phyloP scores from a whole-genome alignment of 352 stramenopile species.

The Phytophthora ramorum region DNA sequence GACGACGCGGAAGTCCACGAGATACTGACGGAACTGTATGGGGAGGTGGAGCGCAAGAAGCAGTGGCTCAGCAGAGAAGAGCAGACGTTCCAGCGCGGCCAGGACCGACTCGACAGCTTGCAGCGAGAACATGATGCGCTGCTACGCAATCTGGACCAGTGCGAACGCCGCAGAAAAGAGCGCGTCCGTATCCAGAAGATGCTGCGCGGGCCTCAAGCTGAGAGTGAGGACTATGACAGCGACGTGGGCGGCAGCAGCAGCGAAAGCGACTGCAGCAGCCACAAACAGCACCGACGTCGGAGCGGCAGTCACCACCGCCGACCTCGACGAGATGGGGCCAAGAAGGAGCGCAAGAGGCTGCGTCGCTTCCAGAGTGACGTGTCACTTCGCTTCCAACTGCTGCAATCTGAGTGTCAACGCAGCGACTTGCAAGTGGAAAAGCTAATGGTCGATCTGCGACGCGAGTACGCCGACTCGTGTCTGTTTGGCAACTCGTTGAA shows the following conservation, averaged over 20 bases:
- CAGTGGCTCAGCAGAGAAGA: slow-evolving; percentile 46
- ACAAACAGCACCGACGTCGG: not conserved
- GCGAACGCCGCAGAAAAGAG: slow-evolving; percentile 43
- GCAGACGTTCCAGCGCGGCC: slow-evolving; percentile 35
- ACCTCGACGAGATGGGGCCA: slow-evolving; percentile 18
- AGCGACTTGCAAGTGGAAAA: slow-evolving; percentile 65
- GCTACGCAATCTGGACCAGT: slow-evolving; percentile 46
- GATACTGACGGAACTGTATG: slow-evolving; percentile 37
- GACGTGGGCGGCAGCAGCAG: slow-evolving; percentile 15
- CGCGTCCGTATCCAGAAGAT: slow-evolving; percentile 41
- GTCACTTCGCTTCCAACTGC: slow-evolving; percentile 60
- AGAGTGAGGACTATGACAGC: slow-evolving; percentile 14
- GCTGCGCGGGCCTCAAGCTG: slow-evolving; percentile 29
- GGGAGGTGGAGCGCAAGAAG: slow-evolving; percentile 41
- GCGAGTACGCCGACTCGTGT: slow-evolving; percentile 72
- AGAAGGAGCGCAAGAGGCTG: slow-evolving; percentile 56
- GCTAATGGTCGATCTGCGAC: slow-evolving; percentile 56
- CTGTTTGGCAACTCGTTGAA: slow-evolving; percentile 57
- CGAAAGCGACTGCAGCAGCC: slow-evolving; percentile 22
- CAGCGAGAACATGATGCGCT: slow-evolving; percentile 51
- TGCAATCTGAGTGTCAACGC: slow-evolving; percentile 65
- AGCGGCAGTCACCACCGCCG: slow-evolving; percentile 13
- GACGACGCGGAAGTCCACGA: slow-evolving; percentile 41
- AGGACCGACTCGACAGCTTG: slow-evolving; percentile 35
- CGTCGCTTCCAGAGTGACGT: slow-evolving; percentile 55